phyloP scores from a whole-genome alignment of 805 yeast species.

The Sugiyamaella marilandica region DNA sequence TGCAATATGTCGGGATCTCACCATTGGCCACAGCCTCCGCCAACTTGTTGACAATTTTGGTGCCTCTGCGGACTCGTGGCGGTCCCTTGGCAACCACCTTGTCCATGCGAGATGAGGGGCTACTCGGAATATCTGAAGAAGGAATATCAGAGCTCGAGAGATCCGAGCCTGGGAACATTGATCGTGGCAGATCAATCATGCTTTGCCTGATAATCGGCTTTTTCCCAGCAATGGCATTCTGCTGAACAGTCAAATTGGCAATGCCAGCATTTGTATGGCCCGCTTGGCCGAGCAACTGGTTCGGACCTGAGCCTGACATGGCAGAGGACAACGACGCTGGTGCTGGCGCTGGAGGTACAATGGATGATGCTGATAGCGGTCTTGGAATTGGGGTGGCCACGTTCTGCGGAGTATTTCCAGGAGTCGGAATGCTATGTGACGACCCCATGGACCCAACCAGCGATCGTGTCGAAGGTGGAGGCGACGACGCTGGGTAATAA shows the following conservation, averaged over 20 bases:
- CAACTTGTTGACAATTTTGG: conserved; percentile 11
- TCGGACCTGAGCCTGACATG: not conserved
- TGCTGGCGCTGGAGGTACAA: not conserved
- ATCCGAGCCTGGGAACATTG: not conserved
- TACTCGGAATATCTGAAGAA: not conserved
- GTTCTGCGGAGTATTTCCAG: not conserved
- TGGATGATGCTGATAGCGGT: not conserved
- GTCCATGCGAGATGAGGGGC: not conserved
- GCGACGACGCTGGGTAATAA: conserved; percentile 12
- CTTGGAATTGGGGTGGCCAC: not conserved
- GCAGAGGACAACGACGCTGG: not conserved
- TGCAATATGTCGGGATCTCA: conserved; percentile 27
- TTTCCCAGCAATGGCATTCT: not conserved
- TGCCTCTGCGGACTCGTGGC: not conserved
- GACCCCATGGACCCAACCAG: not conserved
- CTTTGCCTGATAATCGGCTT: not conserved
- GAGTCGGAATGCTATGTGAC: conserved; percentile 3
- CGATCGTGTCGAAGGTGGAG: conserved; percentile 10
- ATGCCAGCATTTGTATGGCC: not conserved
- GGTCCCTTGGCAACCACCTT: not conserved
- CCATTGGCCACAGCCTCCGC: conserved; percentile 21
- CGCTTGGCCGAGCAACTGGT: not conserved
- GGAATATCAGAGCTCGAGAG: not conserved
- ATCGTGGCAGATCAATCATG: not conserved
- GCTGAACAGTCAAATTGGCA: not conserved